phyloP scores from a whole-genome alignment of 805 yeast species.

The Candida ponderosae region DNA sequence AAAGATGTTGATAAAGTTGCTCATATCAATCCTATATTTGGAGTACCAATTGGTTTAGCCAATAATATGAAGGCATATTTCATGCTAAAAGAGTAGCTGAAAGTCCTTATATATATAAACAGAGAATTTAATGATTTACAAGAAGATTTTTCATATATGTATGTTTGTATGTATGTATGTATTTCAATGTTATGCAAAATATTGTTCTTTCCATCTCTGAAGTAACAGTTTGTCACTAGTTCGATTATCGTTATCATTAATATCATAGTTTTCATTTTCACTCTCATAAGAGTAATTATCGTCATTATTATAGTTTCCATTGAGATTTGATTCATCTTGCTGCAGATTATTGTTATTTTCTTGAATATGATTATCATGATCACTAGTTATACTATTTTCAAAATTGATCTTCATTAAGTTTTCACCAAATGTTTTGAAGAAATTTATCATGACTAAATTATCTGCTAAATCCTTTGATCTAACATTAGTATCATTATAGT shows the following conservation, averaged over 20 bases:
- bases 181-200: slow-evolving; percentile 5
- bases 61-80: slow-evolving; percentile 18
- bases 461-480: background rate
- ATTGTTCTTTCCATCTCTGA: slow-evolving; percentile 40
- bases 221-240: slow-evolving; percentile 21
- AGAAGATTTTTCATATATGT: too few species aligned
- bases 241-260: background rate
- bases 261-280: background rate
- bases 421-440: background rate
- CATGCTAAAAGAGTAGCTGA: too few species aligned
- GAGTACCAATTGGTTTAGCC: slow-evolving; percentile 40
- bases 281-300: background rate
- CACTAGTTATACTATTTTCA: too few species aligned
- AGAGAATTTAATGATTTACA: too few species aligned
- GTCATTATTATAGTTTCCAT: background rate
- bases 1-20: slow-evolving; percentile 12
- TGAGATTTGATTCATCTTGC: background rate
- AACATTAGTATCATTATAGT: too few species aligned
- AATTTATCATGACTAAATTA: background rate
- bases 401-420: too few species aligned
- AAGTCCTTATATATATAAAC: too few species aligned
- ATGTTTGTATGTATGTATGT: too few species aligned
- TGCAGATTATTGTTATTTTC: background rate
- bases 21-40: slow-evolving; percentile 51
- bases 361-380: too few species aligned